Base-by-base conservation (phyloP, 2,329 filamentous ascomycete genomes). In the Tolypocladium amazonense region DNA sequence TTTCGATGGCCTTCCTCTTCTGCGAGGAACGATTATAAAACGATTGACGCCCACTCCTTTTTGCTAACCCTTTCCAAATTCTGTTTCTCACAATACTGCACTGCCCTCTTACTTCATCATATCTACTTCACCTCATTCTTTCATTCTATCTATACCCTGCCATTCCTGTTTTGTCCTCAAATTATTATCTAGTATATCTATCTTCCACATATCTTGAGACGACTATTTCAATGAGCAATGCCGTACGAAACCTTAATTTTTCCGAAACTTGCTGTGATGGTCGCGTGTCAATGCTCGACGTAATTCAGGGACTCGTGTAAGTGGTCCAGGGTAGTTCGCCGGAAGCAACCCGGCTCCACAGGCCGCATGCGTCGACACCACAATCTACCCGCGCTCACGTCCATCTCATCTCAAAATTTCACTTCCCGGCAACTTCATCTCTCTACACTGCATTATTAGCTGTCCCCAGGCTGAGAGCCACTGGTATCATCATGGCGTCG, bases 401-500 rank as follows among this genome's bases (percentile, higher is more conserved):
- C 15, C 27, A 4, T 35, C 27, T 33, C 27, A 33, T 33, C 18
- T 30, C 27, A n/a, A n/a, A 18, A 33, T n/a, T 18, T 50, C 45
- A 50, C 25, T 18, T 12, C 27, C 50, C 27, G n/a, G 3, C 50
- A 33, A 4, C 20, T 4, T 23, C 30, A 4, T n/a, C 18, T 35
- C 50, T 25, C 54, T 7, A 23, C 54, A 2, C 3, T 35, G 14
- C 33, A 23, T 23, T 33, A 23, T 23, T 33, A 11, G 12, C 35
- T 35, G 1, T 11, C 7, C n/a, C 20, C 27, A 18, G 9, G 1
- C 23, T 20, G 25, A 20, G 9, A 20, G 2, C 27, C 25, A 12
- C 25, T 20, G 30, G 1, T 35, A 11, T 41, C 39, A 58, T 4
- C 33, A 70, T 70, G 69, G 61, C 66, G 15, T 33, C 57, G 2